Evolutionary conservation across 202 grass and related monocot species (phyloP).

Genomic region (Sporobolus alterniflorus): DNA sequence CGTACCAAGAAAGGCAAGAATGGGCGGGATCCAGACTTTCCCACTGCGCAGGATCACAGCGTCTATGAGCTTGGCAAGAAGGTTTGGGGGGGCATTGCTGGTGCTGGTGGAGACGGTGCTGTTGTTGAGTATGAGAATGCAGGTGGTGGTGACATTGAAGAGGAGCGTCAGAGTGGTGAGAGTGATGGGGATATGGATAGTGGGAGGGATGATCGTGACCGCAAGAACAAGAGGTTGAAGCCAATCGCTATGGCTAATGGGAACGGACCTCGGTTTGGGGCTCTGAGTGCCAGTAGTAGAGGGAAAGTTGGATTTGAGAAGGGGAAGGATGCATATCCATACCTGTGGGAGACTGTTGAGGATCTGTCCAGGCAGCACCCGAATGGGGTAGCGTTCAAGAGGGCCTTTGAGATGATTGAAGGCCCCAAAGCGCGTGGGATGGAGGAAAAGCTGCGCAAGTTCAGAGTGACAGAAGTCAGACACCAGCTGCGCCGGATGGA

Average conservation of each 20-base stretch:
- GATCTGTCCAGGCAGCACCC: conserved; percentile 57
- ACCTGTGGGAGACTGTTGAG: conserved; percentile 62
- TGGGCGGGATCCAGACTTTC: conserved; percentile 29
- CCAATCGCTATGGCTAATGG: conserved; percentile 37
- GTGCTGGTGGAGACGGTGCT: background rate
- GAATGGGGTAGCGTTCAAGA: conserved; percentile 49
- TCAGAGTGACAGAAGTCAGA: conserved; percentile 51
- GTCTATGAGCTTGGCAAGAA: conserved; percentile 61
- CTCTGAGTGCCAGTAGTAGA: conserved; percentile 15
- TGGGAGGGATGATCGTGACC: conserved; percentile 32
- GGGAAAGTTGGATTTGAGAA: conserved; percentile 40
- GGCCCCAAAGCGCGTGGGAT: conserved; percentile 40
- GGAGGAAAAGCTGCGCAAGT: conserved; percentile 68
- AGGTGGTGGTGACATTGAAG: conserved; percentile 40
- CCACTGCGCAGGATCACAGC: conserved; percentile 48
- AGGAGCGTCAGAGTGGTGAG: conserved; percentile 25
- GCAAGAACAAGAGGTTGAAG: conserved; percentile 41
- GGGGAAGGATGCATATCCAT: conserved; percentile 53
- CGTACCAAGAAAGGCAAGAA: conserved; percentile 57
- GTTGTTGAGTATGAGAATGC: conserved; percentile 20
- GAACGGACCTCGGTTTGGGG: background rate
- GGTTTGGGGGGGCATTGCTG: conserved; percentile 42
- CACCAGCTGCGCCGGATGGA: conserved; percentile 68
- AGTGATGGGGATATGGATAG: conserved; percentile 39
- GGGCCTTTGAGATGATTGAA: conserved; percentile 60